These are phyloP conservation scores for Apophysomyces elegans DNA, from an alignment of 371 early-diverging fungal species.

Conservation along the genomic window DNA sequence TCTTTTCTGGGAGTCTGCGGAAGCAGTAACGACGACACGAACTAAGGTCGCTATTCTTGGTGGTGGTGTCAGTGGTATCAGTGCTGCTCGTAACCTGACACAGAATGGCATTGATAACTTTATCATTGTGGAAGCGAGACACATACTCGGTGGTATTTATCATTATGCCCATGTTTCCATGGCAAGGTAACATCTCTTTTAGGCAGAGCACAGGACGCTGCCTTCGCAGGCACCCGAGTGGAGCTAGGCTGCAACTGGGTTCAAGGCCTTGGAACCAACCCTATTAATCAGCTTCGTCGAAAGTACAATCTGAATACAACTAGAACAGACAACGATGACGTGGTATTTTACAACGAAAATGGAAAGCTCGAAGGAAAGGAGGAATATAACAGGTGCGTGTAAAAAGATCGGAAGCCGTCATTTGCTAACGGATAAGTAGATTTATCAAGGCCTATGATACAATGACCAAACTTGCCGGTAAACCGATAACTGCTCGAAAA, in stretches of 20 bases:
- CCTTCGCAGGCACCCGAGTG: constrained; percentile 38
- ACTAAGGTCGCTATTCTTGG: constrained; percentile 55
- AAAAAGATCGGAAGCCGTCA: not conserved
- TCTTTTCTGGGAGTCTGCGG: too few relatives aligned
- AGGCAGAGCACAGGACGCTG: constrained; percentile 48
- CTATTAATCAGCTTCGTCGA: constrained; percentile 40
- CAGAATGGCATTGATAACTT: constrained; percentile 41
- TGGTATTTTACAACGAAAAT: constrained; percentile 35
- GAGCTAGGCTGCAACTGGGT: constrained; percentile 59
- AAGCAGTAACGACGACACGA: constrained; percentile 18
- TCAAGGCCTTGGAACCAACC: constrained; percentile 53
- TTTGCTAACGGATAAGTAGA: constrained; percentile 3
- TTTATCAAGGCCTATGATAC: constrained; percentile 31
- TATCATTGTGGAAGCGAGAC: constrained; percentile 49
- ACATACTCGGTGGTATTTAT: constrained; percentile 38
- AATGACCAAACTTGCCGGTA: constrained; percentile 16
- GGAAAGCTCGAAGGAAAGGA: constrained; percentile 35
- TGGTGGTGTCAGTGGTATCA: constrained; percentile 55
- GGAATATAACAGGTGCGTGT: constrained; percentile 13
- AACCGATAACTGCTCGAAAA: too few relatives aligned
- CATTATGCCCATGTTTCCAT: not conserved
- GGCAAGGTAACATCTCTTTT: not conserved
- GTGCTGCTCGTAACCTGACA: constrained; percentile 47
- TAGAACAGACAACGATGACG: constrained; percentile 34
- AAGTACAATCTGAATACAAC: constrained; percentile 40